A percentile compares a stretch with the other conserved stretches of the same genome.
Evolutionary conservation across 768 basidiomycete genomes (phyloP).

Genomic region (Kwoniella sp.): DNA sequence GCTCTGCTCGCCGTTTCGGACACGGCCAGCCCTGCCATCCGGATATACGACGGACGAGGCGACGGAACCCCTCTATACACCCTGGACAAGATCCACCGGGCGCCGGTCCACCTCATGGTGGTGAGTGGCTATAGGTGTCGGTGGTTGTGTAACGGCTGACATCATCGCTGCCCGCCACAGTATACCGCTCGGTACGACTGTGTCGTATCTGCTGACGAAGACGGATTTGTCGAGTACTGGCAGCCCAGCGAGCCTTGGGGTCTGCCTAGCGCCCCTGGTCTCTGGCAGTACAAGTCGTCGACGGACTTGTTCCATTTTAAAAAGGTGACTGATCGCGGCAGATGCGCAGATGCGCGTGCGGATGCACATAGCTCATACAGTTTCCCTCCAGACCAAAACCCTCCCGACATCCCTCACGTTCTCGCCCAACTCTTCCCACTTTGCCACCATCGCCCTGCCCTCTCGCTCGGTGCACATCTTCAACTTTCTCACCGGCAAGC

Average conservation of each 20-base stretch:
- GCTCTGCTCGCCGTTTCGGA: slow-evolving; percentile 90
- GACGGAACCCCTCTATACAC: slow-evolving; percentile 70
- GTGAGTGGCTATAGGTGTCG: slow-evolving; percentile 54
- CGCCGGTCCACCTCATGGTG: slow-evolving; percentile 84
- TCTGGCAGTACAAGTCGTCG: slow-evolving; percentile 86
- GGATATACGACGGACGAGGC: slow-evolving; percentile 89
- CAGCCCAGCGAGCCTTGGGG: slow-evolving; percentile 82
- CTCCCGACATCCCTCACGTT: slow-evolving; percentile 86
- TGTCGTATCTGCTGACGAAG: slow-evolving; percentile 89
- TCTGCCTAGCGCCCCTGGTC: slow-evolving; percentile 66
- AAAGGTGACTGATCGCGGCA: slow-evolving; percentile 78
- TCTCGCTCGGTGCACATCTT: slow-evolving; percentile 93
- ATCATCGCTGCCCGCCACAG: slow-evolving; percentile 53
- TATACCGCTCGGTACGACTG: slow-evolving; percentile 86
- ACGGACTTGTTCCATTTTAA: slow-evolving; percentile 98
- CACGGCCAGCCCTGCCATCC: slow-evolving; percentile 64
- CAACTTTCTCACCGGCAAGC: slow-evolving; percentile 80
- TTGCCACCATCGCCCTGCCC: slow-evolving; percentile 82
- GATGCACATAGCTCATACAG: too few species aligned
- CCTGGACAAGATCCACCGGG: slow-evolving; percentile 72
- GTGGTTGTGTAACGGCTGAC: not conserved
- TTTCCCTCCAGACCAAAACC: slow-evolving; percentile 80
- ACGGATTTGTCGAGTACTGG: slow-evolving; percentile 96
- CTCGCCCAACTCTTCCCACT: slow-evolving; percentile 81
- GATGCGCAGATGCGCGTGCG: too few species aligned